Conservation (phyloP, 179 eudicot species). For the Corrigiola litoralis region DNA sequence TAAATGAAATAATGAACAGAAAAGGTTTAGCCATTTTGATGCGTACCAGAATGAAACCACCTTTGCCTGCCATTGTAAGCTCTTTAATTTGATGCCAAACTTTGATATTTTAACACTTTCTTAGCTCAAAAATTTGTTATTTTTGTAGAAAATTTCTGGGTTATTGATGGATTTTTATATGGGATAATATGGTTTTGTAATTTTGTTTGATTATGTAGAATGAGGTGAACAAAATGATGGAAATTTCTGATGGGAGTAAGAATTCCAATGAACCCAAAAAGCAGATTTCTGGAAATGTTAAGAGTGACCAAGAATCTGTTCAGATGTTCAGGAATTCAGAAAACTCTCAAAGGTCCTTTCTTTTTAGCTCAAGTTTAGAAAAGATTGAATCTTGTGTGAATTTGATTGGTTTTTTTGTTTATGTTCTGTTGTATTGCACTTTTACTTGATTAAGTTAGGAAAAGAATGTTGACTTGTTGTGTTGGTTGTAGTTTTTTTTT, state of each 20-base stretch:
- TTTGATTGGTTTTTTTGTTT: neutral
- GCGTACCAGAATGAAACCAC: constrained; percentile 69
- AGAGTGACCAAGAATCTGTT: constrained; percentile 8
- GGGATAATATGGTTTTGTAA: neutral
- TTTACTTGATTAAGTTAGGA: neutral
- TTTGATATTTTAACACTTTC: neutral
- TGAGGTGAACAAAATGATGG: constrained; percentile 17
- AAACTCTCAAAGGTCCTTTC: constrained; percentile 22
- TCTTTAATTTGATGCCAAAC: neutral
- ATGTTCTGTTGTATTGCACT: neutral
- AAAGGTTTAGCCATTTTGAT: constrained; percentile 67
- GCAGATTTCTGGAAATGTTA: constrained; percentile 7
- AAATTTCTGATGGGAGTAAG: constrained; percentile 12
- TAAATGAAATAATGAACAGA: constrained; percentile 52
- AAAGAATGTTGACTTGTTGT: neutral
- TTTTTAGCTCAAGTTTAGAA: neutral
- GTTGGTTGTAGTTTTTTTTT: neutral
- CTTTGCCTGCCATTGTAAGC: constrained; percentile 30
- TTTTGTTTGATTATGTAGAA: constrained; percentile 15
- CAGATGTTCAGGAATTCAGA: neutral
- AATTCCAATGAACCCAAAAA: constrained; percentile 13
- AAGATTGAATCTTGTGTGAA: neutral
- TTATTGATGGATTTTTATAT: neutral
- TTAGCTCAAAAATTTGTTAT: neutral
- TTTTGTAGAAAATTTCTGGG: neutral